Base-by-base conservation (phyloP, 495 filamentous ascomycete genomes). In the Lentithecium fluviatile region DNA sequence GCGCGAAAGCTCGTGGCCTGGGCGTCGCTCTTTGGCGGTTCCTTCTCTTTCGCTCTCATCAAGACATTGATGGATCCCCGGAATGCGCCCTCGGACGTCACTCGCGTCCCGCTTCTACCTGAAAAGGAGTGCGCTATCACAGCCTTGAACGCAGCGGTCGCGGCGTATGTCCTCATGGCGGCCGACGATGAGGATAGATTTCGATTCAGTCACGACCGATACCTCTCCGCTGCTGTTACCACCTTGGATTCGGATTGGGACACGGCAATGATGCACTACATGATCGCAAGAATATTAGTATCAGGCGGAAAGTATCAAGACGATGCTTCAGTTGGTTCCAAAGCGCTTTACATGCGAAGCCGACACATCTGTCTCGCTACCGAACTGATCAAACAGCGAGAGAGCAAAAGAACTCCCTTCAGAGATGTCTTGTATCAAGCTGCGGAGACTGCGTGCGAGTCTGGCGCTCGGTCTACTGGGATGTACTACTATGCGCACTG, bases 1-100 rank as follows among this genome's bases (percentile, higher is more conserved):
- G 79, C 89, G 11, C 78, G 87, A 40, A 82, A 84, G n/a, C 88
- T 96, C 23, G 74, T 96, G 19, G 82, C 88, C n/a, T 96, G 91
- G 91, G 88, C 85, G 11, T 84, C 90, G 13, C 74, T 96, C 6
- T 68, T 96, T 21, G 90, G 91, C 5, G 87, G 81, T 42, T 81
- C 83, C 0, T 93, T 96, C 65, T 89, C 88, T 0, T 95, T 95
- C 66, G 83, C 79, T 2, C 70, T 95, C 10, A 80, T 95, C n/a
- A 88, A 88, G 70, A 85, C 80, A 69, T 77, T 95, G 25, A 78
- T 95, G 69, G 83, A 78, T 21, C 85, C 83, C 47, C 84, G 72
- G 15, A 57, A 55, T 45, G 58, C 64, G 0, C 64, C 53, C n/a
- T 12, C 46, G 0, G 58, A 65, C 13, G 51, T 58, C 1, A 23